Conservation (phyloP, 768 basidiomycete species). For the Pleurotus tuoliensis region DNA sequence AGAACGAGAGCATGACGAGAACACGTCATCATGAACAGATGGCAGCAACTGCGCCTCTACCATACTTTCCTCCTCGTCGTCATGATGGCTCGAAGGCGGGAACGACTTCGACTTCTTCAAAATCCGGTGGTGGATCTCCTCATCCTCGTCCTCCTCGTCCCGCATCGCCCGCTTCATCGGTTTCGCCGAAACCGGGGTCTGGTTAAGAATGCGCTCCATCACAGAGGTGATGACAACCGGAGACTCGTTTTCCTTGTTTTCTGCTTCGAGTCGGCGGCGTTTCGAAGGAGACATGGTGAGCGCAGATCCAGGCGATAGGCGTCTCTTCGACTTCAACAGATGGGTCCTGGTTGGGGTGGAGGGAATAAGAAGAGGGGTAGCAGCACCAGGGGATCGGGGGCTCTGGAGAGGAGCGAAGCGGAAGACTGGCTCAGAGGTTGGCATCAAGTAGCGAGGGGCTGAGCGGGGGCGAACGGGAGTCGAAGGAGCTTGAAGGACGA, state of each 20-base stretch:
- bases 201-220: constrained; percentile 40
- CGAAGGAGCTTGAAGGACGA: background rate
- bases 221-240: constrained; percentile 36
- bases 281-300: constrained; percentile 24
- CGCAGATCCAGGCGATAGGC: constrained; percentile 14
- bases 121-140: constrained; percentile 16
- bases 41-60: constrained; percentile 4
- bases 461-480: constrained; percentile 12
- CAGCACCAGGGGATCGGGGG: constrained; percentile 16
- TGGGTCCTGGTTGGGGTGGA: constrained; percentile 29
- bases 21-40: background rate
- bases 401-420: constrained; percentile 20
- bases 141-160: constrained; percentile 25
- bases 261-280: constrained; percentile 29
- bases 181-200: constrained; percentile 26
- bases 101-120: constrained; percentile 3
- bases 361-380: constrained; percentile 12
- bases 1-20: background rate
- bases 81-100: background rate
- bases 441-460: background rate
- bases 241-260: constrained; percentile 61
- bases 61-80: constrained; percentile 12
- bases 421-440: constrained; percentile 18
- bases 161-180: constrained; percentile 44
- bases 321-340: constrained; percentile 6